These are phyloP conservation scores for Prunus mume DNA, from an alignment of 306 rosid genomes.

Conservation along the genomic window DNA sequence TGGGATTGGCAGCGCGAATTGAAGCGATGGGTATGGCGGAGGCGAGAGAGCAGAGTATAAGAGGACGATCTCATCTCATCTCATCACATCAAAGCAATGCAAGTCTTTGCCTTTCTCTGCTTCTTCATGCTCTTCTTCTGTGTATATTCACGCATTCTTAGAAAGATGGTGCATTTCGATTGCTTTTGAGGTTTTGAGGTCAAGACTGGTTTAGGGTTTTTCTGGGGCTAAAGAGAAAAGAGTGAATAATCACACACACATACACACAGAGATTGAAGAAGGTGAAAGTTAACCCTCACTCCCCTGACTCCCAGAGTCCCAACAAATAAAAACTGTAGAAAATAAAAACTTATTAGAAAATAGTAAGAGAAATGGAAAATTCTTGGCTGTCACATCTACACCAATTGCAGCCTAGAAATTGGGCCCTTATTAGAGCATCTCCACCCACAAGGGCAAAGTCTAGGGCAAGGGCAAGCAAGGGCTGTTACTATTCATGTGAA, in stretches of 20 bases:
- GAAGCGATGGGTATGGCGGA: conserved; percentile 25
- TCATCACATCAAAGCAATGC: conserved; percentile 8
- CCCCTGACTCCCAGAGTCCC: not conserved
- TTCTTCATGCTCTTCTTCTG: conserved; percentile 1
- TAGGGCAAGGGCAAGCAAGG: too few relatives aligned
- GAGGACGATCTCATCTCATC: conserved; percentile 13
- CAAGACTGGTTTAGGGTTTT: not conserved
- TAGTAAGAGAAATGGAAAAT: too few relatives aligned
- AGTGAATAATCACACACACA: not conserved
- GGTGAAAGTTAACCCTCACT: not conserved
- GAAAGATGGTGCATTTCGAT: conserved; percentile 5
- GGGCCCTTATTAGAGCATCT: too few relatives aligned
- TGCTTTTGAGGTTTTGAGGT: not conserved
- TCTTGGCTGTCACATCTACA: too few relatives aligned
- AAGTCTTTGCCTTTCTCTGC: conserved; percentile 15
- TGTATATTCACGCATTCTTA: not conserved
- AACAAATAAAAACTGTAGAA: not conserved
- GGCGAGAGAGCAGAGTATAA: conserved; percentile 29
- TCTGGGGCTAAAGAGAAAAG: not conserved
- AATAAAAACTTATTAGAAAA: too few relatives aligned
- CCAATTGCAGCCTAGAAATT: too few relatives aligned
- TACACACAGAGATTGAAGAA: not conserved
- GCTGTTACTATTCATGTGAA: too few relatives aligned
- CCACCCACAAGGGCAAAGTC: too few relatives aligned
- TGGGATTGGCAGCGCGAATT: conserved; percentile 16